These are phyloP conservation scores for Amphicarpaea edgeworthii DNA, from an alignment of 306 rosid genomes.

Conservation along the genomic window DNA sequence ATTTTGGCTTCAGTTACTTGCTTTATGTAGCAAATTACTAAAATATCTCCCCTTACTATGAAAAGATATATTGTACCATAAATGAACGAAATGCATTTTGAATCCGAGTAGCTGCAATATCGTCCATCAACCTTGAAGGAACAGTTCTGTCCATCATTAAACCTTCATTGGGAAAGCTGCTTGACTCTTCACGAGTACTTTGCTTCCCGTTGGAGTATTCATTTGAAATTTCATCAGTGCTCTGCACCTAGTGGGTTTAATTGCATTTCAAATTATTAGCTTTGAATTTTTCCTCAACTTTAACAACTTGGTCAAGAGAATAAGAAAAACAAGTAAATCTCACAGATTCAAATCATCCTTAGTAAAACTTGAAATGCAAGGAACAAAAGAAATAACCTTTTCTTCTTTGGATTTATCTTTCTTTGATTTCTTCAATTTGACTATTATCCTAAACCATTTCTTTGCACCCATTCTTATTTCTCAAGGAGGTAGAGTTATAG, in stretches of 20 bases:
- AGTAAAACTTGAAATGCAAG: neutral
- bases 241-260: neutral
- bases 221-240: slow-evolving; percentile 40
- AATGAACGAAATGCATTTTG: slow-evolving; percentile 77
- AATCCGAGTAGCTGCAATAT: slow-evolving; percentile 73
- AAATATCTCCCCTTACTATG: slow-evolving; percentile 25
- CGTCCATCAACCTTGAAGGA: slow-evolving; percentile 51
- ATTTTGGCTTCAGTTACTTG: slow-evolving; percentile 17
- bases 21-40: neutral
- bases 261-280: slow-evolving; percentile 19
- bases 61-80: slow-evolving; percentile 53
- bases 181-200: slow-evolving; percentile 47
- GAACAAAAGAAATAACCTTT: slow-evolving; percentile 45
- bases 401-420: slow-evolving; percentile 54
- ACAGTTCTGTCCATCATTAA: slow-evolving; percentile 38
- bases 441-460: slow-evolving; percentile 59
- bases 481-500: slow-evolving; percentile 15
- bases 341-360: neutral
- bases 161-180: slow-evolving; percentile 45
- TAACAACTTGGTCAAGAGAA: neutral
- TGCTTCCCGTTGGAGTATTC: slow-evolving; percentile 40
- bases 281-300: neutral
- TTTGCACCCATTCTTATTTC: slow-evolving; percentile 61
- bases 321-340: neutral
- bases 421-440: slow-evolving; percentile 61